Conservation (phyloP, 805 yeast genomes). For the Metschnikowia matae region DNA sequence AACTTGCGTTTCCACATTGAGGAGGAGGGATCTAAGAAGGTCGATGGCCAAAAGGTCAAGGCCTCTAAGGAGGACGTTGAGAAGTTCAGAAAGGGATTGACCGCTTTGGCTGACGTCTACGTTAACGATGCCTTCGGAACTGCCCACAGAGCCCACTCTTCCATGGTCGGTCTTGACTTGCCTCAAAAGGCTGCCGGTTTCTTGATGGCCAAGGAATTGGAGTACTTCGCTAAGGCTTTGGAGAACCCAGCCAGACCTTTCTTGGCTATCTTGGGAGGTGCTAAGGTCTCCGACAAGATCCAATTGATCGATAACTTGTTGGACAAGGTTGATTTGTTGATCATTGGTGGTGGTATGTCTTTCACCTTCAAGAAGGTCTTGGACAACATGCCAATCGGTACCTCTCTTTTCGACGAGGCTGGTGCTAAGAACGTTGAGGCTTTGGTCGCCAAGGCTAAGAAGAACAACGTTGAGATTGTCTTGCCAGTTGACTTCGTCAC, state of each 20-base stretch:
- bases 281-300: slow-evolving; percentile 98
- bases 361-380: slow-evolving; percentile 96
- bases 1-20: slow-evolving; percentile 98
- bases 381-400: slow-evolving; percentile 82
- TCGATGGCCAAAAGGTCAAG: slow-evolving; percentile 87
- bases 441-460: slow-evolving; percentile 93
- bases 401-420: slow-evolving; percentile 86
- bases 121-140: slow-evolving; percentile 93
- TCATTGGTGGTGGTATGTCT: slow-evolving; percentile 99
- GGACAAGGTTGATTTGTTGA: slow-evolving; percentile 91
- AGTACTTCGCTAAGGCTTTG: slow-evolving; percentile 95
- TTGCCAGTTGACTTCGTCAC: slow-evolving; percentile 95
- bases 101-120: slow-evolving; percentile 93
- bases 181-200: slow-evolving; percentile 98
- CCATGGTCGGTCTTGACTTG: slow-evolving; percentile 96
- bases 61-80: slow-evolving; percentile 82
- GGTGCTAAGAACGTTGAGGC: slow-evolving; percentile 95
- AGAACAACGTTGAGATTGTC: slow-evolving; percentile 87
- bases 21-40: slow-evolving; percentile 91
- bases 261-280: slow-evolving; percentile 98
- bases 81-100: slow-evolving; percentile 84
- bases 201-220: slow-evolving; percentile 95
- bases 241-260: slow-evolving; percentile 98
- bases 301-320: slow-evolving; percentile 95
- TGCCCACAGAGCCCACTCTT: slow-evolving; percentile 99